Conservation (phyloP, 345 rosid species). For the Capsella bursapastoris region DNA sequence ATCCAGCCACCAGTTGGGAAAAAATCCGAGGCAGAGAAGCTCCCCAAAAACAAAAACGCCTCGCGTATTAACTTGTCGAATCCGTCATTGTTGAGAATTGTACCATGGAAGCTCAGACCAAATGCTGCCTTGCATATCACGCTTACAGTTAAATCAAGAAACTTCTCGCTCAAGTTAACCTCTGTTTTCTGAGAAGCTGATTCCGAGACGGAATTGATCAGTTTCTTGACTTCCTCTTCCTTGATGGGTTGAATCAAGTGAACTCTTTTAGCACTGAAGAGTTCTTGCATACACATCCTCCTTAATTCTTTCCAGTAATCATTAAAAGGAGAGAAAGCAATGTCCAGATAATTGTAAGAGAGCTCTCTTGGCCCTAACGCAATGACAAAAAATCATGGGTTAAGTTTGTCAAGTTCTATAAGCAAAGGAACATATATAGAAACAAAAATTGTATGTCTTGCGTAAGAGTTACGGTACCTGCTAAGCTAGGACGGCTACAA, state of each 20-base stretch:
- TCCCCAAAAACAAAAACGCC: conserved; percentile 38
- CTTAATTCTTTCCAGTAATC: conserved; percentile 53
- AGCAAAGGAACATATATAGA: neutral
- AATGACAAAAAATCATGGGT: no score
- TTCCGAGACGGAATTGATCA: conserved; percentile 41
- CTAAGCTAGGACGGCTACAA: conserved; percentile 50
- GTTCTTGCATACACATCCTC: conserved; percentile 44
- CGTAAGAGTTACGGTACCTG: conserved; percentile 6
- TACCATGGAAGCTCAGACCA: conserved; percentile 50
- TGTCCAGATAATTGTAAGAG: conserved; percentile 49
- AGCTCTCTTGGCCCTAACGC: conserved; percentile 35
- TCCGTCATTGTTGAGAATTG: conserved; percentile 32
- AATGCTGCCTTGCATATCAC: conserved; percentile 52
- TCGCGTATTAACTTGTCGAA: conserved; percentile 45
- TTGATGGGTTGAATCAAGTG: conserved; percentile 44
- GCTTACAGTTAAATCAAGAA: conserved; percentile 36
- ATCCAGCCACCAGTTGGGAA: conserved; percentile 53
- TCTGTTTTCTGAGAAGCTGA: conserved; percentile 24
- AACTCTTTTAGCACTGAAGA: conserved; percentile 46
- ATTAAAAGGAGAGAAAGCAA: conserved; percentile 48
- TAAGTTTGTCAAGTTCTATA: no score
- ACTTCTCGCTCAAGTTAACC: conserved; percentile 41
- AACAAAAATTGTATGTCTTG: neutral
- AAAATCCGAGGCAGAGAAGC: conserved; percentile 51
- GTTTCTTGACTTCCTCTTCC: conserved; percentile 51